Evolutionary conservation across 176 grass and related monocot genomes (phyloP), one percentile per base, ranked within the genome.

Genomic region (Oryza rufipogon): DNA sequence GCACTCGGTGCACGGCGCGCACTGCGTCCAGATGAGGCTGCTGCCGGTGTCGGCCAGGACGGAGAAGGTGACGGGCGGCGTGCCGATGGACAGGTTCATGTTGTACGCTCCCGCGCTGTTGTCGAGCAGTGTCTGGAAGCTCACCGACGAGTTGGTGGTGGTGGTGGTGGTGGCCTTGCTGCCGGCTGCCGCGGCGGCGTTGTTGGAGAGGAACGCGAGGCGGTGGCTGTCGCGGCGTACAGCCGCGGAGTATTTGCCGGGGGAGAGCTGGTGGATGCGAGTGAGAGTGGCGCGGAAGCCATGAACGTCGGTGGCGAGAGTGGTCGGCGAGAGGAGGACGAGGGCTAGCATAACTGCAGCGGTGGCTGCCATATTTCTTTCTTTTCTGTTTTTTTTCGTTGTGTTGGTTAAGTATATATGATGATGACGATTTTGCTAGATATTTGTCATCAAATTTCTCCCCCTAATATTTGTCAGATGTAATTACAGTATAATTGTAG

Each of bases 1-100:
- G 85, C 92, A 92, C 17, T 41, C 8, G 14, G 58, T 69, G 86
- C 93, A 95, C 36, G 90, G 87, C 5, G 66, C 19, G 78, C 93
- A 95, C 78, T 95, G 93, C 36, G 93, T 95, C 93, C 93, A 95
- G 69, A 88, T 88, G 79, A 92, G 76, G 65, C 87, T 75, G 60
- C 91, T 92, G 14, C 87, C 87, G 9, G 83, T 87, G 44, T 92
- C 90, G 34, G 85, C 58, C 45, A 90, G 45, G 20, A 70, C 82
- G 0, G 66, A 48, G 82, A 89, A 85, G 28, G 39, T 56, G 16
- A 90, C 61, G 0, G 42, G 66, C 75, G 92, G 87, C 47, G 87
- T 94, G 58, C 92, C 92, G 2, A 94, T 61, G 5, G 87, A 81
- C 33, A 94, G 15, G 54, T 20, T 73, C 81, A 94, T 90, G 36